Percentiles rank a stretch among this genome's conserved stretches.
Conservation (phyloP, 2,329 filamentous ascomycete species). For the Sporothrix phasma region DNA sequence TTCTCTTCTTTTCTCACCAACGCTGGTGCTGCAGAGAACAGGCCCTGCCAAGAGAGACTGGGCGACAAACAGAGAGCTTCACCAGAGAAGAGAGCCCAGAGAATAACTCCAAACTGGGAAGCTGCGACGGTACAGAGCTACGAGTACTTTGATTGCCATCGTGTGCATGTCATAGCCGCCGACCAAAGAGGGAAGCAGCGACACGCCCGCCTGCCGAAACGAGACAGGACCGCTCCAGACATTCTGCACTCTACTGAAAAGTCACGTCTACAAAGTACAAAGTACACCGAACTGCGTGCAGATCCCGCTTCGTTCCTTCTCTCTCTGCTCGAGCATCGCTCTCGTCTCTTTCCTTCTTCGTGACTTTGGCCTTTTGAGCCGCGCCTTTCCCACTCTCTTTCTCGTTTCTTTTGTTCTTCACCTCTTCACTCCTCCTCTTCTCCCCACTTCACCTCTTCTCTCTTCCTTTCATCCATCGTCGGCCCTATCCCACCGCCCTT, state of each 20-base stretch:
- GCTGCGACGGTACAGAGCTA: constrained; percentile 1
- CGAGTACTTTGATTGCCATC: background rate
- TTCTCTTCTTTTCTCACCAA: background rate
- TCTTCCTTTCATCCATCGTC: constrained; percentile 1
- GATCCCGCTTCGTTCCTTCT: background rate
- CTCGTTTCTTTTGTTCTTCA: background rate
- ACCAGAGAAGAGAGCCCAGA: background rate
- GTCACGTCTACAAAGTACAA: no score
- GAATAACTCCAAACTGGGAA: background rate
- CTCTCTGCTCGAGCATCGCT: background rate
- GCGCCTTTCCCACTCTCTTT: background rate
- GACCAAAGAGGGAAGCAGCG: constrained; percentile 7
- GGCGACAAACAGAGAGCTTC: no score
- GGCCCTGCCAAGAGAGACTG: background rate
- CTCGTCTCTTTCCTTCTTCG: background rate
- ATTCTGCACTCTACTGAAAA: background rate
- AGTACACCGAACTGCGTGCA: background rate
- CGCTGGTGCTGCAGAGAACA: background rate
- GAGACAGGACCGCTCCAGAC: background rate
- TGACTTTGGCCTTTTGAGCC: background rate
- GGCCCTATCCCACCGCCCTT: background rate
- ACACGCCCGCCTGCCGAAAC: constrained; percentile 5
- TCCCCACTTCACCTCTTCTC: background rate
- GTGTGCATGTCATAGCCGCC: background rate
- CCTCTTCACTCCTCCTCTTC: background rate